phyloP scores from a whole-genome alignment of 2,329 filamentous ascomycete species.

The Fusarium phyllophilum region DNA sequence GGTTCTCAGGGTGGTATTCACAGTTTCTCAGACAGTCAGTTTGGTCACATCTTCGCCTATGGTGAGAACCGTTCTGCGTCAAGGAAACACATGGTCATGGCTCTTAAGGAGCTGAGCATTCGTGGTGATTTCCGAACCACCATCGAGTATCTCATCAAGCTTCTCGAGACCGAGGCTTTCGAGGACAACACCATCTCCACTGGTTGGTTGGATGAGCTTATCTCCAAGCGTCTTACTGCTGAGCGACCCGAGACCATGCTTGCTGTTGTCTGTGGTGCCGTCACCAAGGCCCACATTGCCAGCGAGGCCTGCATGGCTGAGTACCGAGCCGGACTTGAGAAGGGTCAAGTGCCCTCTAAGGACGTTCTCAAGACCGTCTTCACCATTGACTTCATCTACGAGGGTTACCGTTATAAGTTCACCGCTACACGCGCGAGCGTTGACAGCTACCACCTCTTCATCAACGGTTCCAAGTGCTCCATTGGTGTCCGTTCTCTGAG shows the following conservation, averaged over 20 bases:
- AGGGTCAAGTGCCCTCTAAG: slow-evolving; percentile 96
- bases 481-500: slow-evolving; percentile 92
- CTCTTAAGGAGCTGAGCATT: slow-evolving; percentile 98
- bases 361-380: slow-evolving; percentile 98
- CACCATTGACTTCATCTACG: slow-evolving; percentile 98
- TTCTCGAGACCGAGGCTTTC: slow-evolving; percentile 97
- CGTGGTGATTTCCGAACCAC: slow-evolving; percentile 99
- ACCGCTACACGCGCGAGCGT: slow-evolving; percentile 91
- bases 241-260: slow-evolving; percentile 94
- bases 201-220: slow-evolving; percentile 98
- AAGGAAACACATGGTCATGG: slow-evolving; percentile 98
- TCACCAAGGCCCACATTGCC: slow-evolving; percentile 94
- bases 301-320: slow-evolving; percentile 89
- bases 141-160: slow-evolving; percentile 98
- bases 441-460: slow-evolving; percentile 97
- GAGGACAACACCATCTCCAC: slow-evolving; percentile 99
- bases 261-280: slow-evolving; percentile 94
- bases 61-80: slow-evolving; percentile 97
- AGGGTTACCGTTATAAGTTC: slow-evolving; percentile 96
- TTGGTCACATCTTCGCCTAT: slow-evolving; percentile 99
- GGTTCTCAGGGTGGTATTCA: slow-evolving; percentile 96
- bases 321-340: slow-evolving; percentile 89
- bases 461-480: slow-evolving; percentile 96
- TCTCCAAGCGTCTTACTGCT: slow-evolving; percentile 95
- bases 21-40: slow-evolving; percentile 98